Evolutionary conservation across 345 rosid genomes (phyloP), one percentile per base, ranked within the genome.

Genomic region (Pseudoturritis turrita): DNA sequence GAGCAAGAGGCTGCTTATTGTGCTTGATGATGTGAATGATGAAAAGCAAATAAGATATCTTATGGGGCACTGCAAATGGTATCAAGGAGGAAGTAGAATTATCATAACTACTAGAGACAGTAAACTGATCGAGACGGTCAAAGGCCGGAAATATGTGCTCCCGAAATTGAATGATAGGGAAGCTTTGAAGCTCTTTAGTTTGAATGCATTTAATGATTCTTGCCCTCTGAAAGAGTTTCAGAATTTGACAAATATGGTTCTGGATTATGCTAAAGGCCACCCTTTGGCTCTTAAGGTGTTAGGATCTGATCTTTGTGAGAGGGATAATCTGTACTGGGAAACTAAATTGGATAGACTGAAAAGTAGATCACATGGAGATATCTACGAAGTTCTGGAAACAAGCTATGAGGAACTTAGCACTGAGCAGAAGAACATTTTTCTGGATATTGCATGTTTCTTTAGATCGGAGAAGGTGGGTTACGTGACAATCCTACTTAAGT

Each of bases 381-480:
- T 85, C 23, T 56, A 17, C 0, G 37, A 65, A 12, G 63, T 77
- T 15, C 29, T 82, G 6, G 78, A 56, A 47, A 78, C 79, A 43
- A 82, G 86, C 50, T 82, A 72, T 29, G 82, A 84, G 53, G 80
- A 76, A n/a, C 75, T 84, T n/a, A 47, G 51, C 37, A 33, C 33
- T 25, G 47, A 70, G 23, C 74, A 71, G 54, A 71, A 81, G 68
- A 41, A 35, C 9, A n/a, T 82, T 7, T 85, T 85, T 69, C 75
- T 81, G n/a, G 86, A 82, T 47, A 79, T 85, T 63, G 84, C 83
- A 17, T 80, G 83, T 49, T 82, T 82, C 73, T 80, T 80, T 26
- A 78, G 71, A 29, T 76, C 81, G 4, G 53, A 45, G 18, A 36
- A 50, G 0, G 60, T 17, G 12, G 63, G 71, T 7, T 7, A 10